Base-by-base conservation (phyloP, 1,284 basidiomycete species). In the Psilocybe mexicana region DNA sequence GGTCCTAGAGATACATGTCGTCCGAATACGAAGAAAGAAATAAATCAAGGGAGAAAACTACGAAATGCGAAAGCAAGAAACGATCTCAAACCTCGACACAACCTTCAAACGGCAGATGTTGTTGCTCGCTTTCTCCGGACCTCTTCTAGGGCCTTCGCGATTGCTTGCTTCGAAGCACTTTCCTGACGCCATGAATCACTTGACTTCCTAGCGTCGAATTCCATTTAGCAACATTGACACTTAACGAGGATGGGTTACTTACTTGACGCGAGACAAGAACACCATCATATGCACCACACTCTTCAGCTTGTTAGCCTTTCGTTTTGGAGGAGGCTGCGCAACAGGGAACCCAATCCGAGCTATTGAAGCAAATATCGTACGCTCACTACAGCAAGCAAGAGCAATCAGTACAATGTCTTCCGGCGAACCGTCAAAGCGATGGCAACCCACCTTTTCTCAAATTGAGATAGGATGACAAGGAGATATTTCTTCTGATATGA, bases 401-500 rank as follows among this genome's bases (percentile, higher is more conserved):
- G 58, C 47, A 36, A 33, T 42, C 30, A 36, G 30, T 38, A 24
- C 6, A 51, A n/a, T n/a, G 14, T 38, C 45, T 33, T 25, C 11
- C 8, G 7, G 51, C 63, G 47, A 59, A 49, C 14, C 35, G 49
- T 6, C 35, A 18, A 18, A 43, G 35, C 1, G 55, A 43, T 52
- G 30, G 38, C 24, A 49, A 70, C 81, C 65, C 58, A 94, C 93
- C 86, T 92, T 66, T 84, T 82, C 73, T 93, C 88, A 66, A 88
- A 87, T 55, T 81, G 79, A 18, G 81, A 70, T 33, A 92, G 70
- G 33, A 92, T 73, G 7, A 84, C 74, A 7, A 92, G 74, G 25
- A 92, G 73, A 68, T 96, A 96, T 52, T 83, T 77, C 71, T 99
- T 99, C 76, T 98, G 96, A 68, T 94, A 88, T 3, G 82, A 79